Base-by-base conservation (phyloP, 192 early-diverging fungal species). In the Backusella sp. region DNA sequence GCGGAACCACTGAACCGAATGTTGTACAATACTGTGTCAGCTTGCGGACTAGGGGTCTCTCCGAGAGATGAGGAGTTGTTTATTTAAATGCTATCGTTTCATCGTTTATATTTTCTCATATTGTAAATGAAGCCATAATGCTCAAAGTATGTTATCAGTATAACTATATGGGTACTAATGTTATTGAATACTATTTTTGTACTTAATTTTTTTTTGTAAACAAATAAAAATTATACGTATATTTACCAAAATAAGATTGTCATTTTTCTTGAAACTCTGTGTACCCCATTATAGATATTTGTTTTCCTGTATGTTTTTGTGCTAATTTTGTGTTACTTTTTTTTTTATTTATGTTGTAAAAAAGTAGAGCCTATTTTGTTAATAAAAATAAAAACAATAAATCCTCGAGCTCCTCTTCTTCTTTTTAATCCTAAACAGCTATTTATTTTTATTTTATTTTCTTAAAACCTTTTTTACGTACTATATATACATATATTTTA, bases 291-390 rank as follows among this genome's bases (percentile, higher is more conserved):
- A 56, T 56, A 56, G 53, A 9, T 56, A 56, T 56, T 56, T 56
- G 53, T 56, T 56, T 56, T 56, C 53, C 53, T 56, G 53, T 56
- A 56, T 19, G 53, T 56, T 56, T 56, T 56, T 56, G 53, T 56
- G 21, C 21, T 53, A 53, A 21, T 53, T 53, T 53, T 53, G 52
- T 53, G 52, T 53, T 8, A 53, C 52, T 5, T 6, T 23, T 53
- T 53, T 53, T 53, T 23, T 53, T 53, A 53, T 53, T 53, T 21
- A 53, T 53, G 52, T 53, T 53, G 52, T 53, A 53, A 19, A 53
- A 32, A 53, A 53, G 19, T 21, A 53, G 19, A 53, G 52, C 52
- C 6, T 53, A 17, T 53, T 53, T 53, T 53, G 17, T 53, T 21
- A 53, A 53, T 21, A 53, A 53, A 19, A 53, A 53, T 21, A 53